Conservation (phyloP, 352 stramenopile species). For the Globisporangium radiosum region DNA sequence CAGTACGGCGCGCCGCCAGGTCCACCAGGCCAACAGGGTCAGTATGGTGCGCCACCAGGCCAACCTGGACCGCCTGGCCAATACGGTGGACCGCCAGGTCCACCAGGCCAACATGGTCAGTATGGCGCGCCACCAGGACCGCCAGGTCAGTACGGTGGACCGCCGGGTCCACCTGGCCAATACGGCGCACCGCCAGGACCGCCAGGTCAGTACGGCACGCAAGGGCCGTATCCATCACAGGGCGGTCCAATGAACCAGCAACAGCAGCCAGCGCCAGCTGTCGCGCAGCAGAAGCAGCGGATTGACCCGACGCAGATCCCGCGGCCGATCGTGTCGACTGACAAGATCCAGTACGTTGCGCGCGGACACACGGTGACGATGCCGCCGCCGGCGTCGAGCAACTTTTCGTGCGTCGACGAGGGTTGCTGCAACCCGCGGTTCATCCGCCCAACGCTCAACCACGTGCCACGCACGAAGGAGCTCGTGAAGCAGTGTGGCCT, state of each 20-base stretch:
- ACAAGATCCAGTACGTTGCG: constrained; percentile 70
- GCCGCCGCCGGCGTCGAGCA: constrained; percentile 64
- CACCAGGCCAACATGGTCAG: constrained; percentile 9
- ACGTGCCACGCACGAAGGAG: constrained; percentile 69
- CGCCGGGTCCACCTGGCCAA: constrained; percentile 5
- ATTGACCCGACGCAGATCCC: constrained; percentile 88
- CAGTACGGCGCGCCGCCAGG: constrained; percentile 15
- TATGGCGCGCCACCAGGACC: background rate
- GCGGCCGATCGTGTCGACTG: constrained; percentile 57
- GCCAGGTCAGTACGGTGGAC: background rate
- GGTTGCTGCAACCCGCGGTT: constrained; percentile 87
- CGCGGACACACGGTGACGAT: constrained; percentile 79
- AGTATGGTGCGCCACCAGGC: constrained; percentile 10
- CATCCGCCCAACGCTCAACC: constrained; percentile 84
- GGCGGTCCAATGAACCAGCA: constrained; percentile 14
- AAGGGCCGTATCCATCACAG: constrained; percentile 9
- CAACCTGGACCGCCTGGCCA: constrained; percentile 5
- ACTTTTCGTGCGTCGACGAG: constrained; percentile 82
- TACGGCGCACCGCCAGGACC: background rate
- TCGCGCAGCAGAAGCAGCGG: constrained; percentile 55
- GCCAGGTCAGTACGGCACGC: constrained; percentile 9
- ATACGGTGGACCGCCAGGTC: constrained; percentile 10
- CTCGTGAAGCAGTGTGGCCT: constrained; percentile 72
- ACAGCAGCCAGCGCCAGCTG: constrained; percentile 28
- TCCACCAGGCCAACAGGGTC: background rate